These are phyloP conservation scores for Lepidium campestre DNA, from an alignment of 441 rosid genomes.

Conservation along the genomic window DNA sequence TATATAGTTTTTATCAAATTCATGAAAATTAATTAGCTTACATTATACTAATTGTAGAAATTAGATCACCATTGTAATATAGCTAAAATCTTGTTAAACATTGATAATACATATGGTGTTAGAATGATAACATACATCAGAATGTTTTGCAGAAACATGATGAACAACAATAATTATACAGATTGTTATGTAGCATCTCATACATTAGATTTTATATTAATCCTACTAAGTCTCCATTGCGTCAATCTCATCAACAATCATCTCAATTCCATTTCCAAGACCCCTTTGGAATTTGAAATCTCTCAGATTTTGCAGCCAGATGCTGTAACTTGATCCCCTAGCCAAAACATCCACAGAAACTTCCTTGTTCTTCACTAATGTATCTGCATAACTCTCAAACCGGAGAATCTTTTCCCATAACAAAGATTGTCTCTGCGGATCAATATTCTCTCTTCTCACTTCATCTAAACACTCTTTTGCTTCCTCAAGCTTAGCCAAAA, in stretches of 20 bases:
- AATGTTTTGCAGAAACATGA: not conserved
- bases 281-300: conserved; percentile 22
- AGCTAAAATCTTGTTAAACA: conserved; percentile 2
- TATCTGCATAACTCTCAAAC: conserved; percentile 38
- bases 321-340: conserved; percentile 51
- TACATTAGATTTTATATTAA: not conserved
- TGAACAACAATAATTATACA: not conserved
- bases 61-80: not conserved
- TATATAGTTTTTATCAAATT: not conserved
- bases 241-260: conserved; percentile 2
- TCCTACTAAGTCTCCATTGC: conserved; percentile 21
- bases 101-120: no score
- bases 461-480: conserved; percentile 50
- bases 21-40: not conserved
- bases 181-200: conserved; percentile 4
- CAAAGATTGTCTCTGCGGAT: conserved; percentile 3
- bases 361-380: conserved; percentile 42
- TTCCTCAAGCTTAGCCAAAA: conserved; percentile 83
- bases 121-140: not conserved
- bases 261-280: not conserved
- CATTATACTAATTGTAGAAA: not conserved
- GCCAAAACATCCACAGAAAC: conserved; percentile 60
- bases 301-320: conserved; percentile 41
- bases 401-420: conserved; percentile 32
- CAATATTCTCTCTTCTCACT: conserved; percentile 32